These are phyloP conservation scores for Apiosordaria backusii DNA, from an alignment of 495 filamentous ascomycete species.

Conservation along the genomic window DNA sequence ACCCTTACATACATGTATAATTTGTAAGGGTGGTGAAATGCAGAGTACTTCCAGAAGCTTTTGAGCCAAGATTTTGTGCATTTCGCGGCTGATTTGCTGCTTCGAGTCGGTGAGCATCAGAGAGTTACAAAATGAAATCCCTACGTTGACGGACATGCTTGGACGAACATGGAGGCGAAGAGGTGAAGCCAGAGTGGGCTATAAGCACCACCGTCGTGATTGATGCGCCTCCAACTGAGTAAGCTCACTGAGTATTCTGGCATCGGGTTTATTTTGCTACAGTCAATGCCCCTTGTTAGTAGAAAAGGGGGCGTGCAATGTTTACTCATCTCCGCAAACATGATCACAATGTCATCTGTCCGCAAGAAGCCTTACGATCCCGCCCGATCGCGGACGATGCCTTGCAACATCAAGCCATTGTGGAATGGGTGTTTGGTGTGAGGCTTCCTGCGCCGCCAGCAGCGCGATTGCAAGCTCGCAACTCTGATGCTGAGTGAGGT, in stretches of 20 bases:
- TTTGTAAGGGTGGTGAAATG: background rate
- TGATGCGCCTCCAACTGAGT: background rate
- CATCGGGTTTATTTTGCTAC: too few relatives aligned
- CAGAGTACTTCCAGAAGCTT: background rate
- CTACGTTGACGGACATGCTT: background rate
- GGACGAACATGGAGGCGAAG: background rate
- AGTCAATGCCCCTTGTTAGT: background rate
- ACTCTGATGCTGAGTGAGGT: too few relatives aligned
- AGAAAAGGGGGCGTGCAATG: background rate
- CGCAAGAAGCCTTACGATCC: background rate
- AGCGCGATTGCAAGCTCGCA: too few relatives aligned
- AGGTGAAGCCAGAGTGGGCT: background rate
- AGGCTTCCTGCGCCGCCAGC: too few relatives aligned
- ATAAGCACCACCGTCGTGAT: background rate
- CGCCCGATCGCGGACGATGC: background rate
- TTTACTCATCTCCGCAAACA: background rate
- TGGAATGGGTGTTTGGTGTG: too few relatives aligned
- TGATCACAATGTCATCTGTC: too few relatives aligned
- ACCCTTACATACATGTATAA: background rate
- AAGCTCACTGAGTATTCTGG: too few relatives aligned
- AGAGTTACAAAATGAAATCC: background rate
- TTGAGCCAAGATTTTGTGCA: background rate
- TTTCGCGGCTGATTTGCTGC: background rate
- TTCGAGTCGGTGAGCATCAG: too few relatives aligned
- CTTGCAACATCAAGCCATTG: too few relatives aligned